Evolutionary conservation across 805 yeast species (phyloP), one percentile per base, ranked within the genome.

Genomic region (Isabelozyma heimii): DNA sequence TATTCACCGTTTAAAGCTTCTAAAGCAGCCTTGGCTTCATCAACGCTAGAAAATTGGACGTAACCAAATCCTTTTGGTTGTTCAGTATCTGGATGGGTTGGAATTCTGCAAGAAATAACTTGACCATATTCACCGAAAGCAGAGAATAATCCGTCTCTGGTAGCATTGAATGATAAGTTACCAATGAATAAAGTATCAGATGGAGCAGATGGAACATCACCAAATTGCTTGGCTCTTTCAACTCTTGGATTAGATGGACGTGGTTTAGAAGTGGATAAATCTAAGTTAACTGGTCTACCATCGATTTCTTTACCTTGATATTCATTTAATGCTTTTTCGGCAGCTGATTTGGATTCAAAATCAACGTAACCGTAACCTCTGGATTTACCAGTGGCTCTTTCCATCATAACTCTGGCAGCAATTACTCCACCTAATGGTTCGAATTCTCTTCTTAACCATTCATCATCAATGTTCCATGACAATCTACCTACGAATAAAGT

Each of bases 61-160:
- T 94, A 94, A 58, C 98, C 99, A 76, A 94, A 94, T 60, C 99
- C 99, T 83, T 94, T 94, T 72, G 96, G 96, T 77, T 92, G 97
- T 72, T 91, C 96, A 57, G 98, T 91, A 72, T 92, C 98, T 65
- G 97, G 97, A 77, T 94, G 95, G 41, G 98, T 92, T 72, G 99
- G 99, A 59, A 94, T 78, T 79, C 99, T 87, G 60, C 91, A 91
- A 54, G 96, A 89, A 48, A 90, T 74, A 53, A 94, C 89, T 53
- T 81, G 79, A 68, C 97, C 98, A 70, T 81, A 80, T 65, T 81
- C 82, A 59, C 86, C 83, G 65, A 94, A 94, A 40, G 83, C 69
- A 60, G 81, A 83, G 70, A 78, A 85, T 59, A 94, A 77, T 53
- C 74, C 74, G 69, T 91, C 97, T 75, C 90, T 87, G 72, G 84